A percentile compares a stretch with the other conserved stretches of the same genome.
Conservation (phyloP, 116 monocot genomes). For the Cymodocea nodosa region DNA sequence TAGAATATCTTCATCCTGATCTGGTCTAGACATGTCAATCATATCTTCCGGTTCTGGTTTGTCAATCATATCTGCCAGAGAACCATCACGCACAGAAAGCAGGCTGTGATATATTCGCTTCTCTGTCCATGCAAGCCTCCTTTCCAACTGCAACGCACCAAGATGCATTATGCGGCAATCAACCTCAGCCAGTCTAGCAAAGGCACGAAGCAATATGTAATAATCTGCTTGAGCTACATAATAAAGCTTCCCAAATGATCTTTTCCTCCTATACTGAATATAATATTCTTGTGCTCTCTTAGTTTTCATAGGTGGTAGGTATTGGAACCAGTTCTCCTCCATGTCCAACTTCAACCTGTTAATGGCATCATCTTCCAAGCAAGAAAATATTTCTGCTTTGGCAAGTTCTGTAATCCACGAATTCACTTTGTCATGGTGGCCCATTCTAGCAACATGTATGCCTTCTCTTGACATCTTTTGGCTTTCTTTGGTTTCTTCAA, state of each 20-base stretch:
- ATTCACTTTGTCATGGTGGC: neutral
- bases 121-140: conserved; percentile 54
- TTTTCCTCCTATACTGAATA: conserved; percentile 40
- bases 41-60: no score
- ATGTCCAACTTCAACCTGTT: conserved; percentile 39
- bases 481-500: neutral
- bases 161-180: conserved; percentile 48
- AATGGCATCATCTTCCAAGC: conserved; percentile 5
- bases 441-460: neutral
- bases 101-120: conserved; percentile 26
- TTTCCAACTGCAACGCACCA: conserved; percentile 49
- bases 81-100: conserved; percentile 1
- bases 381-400: neutral
- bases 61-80: conserved; percentile 2
- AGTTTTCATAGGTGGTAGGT: conserved; percentile 33
- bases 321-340: conserved; percentile 67
- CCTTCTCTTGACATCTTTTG: neutral
- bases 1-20: no score
- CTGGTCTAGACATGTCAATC: no score
- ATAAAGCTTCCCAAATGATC: conserved; percentile 19
- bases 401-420: neutral
- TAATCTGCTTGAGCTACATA: conserved; percentile 79
- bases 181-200: conserved; percentile 54
- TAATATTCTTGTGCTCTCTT: conserved; percentile 19
- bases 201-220: conserved; percentile 59